Evolutionary conservation across 441 rosid genomes (phyloP).

Genomic region (Erodium moschatum): DNA sequence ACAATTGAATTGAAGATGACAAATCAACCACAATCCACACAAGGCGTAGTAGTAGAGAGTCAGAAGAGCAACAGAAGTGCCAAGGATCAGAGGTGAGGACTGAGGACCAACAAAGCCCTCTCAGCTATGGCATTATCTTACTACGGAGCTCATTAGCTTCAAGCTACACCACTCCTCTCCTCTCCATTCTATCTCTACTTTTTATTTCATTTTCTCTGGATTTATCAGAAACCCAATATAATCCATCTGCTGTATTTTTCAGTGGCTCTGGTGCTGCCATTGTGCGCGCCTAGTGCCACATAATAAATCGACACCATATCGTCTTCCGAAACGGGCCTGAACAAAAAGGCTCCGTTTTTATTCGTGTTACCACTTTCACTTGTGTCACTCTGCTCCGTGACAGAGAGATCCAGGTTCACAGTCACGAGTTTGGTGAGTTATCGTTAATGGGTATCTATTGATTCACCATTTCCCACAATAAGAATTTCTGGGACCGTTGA

Average conservation of each 20-base stretch:
- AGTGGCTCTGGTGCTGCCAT: neutral
- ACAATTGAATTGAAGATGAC: neutral
- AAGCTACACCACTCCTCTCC: conserved; percentile 1
- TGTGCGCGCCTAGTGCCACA: neutral
- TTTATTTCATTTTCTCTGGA: neutral
- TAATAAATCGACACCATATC: neutral
- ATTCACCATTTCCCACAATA: neutral
- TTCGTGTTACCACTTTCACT: neutral
- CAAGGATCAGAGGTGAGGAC: neutral
- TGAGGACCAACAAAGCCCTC: neutral
- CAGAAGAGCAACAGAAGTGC: neutral
- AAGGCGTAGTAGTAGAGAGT: neutral
- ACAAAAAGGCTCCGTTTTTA: neutral
- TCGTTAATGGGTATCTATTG: neutral
- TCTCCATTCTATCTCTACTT: neutral
- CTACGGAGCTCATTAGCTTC: neutral
- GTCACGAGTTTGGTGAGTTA: neutral
- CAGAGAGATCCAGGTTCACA: conserved; percentile 1
- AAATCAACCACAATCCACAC: neutral
- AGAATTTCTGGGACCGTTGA: neutral
- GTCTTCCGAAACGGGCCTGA: neutral
- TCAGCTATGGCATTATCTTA: neutral
- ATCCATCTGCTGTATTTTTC: neutral
- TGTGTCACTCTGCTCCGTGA: neutral
- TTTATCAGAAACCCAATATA: neutral